Evolutionary conservation across 495 filamentous ascomycete species (phyloP).

Genomic region (Penicillium lagena): DNA sequence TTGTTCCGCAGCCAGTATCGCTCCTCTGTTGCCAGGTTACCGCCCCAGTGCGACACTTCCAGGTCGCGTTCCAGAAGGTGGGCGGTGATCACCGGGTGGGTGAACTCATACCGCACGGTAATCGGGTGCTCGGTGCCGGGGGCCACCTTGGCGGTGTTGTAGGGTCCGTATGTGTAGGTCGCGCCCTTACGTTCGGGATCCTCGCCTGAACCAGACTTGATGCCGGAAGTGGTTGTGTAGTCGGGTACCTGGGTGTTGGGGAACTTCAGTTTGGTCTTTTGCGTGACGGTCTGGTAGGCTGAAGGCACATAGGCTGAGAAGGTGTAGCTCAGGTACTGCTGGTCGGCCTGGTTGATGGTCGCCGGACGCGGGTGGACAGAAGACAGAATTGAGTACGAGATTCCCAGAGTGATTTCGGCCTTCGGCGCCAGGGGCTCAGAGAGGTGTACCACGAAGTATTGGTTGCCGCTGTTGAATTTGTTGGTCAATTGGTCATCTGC

Average conservation of each 20-base stretch:
- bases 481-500: conserved; percentile 13
- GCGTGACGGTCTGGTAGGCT: conserved; percentile 77
- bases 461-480: conserved; percentile 49
- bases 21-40: conserved; percentile 91
- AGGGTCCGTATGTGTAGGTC: conserved; percentile 90
- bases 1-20: conserved; percentile 84
- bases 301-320: conserved; percentile 79
- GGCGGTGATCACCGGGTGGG: conserved; percentile 76
- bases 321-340: conserved; percentile 77
- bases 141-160: conserved; percentile 57
- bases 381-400: conserved; percentile 73
- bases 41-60: conserved; percentile 96
- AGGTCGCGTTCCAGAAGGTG: conserved; percentile 77
- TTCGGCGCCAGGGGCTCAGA: conserved; percentile 66
- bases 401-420: conserved; percentile 75
- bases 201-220: conserved; percentile 47
- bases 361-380: conserved; percentile 73
- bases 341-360: conserved; percentile 69
- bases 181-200: conserved; percentile 80
- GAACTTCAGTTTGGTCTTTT: conserved; percentile 96
- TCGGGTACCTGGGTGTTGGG: conserved; percentile 72
- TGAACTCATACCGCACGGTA: conserved; percentile 89
- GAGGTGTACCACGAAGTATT: conserved; percentile 80
- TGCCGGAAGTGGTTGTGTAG: conserved; percentile 65
- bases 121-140: conserved; percentile 67